phyloP scores from a whole-genome alignment of 2,329 filamentous ascomycete genomes.

The Claviceps capensis region DNA sequence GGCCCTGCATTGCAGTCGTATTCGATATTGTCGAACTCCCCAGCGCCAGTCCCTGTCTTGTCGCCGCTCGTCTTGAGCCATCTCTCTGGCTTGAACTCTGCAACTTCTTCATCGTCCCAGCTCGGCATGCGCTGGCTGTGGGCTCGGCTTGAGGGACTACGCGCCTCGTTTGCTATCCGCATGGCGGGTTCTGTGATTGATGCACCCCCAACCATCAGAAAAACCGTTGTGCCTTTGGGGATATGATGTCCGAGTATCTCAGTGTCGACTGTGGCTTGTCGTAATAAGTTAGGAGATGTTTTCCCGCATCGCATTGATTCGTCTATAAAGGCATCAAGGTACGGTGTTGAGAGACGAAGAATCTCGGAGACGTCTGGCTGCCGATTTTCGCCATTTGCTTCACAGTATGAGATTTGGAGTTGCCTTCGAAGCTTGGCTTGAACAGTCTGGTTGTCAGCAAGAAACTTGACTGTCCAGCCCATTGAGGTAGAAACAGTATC shows the following conservation, averaged over 20 bases:
- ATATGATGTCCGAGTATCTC: constrained; percentile 18
- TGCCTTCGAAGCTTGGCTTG: constrained; percentile 10
- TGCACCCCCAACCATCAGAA: constrained; percentile 12
- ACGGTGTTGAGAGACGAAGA: constrained; percentile 9
- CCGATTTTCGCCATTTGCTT: constrained; percentile 10
- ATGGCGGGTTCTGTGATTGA: constrained; percentile 2
- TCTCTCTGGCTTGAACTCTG: constrained; percentile 20
- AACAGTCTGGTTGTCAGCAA: constrained; percentile 1
- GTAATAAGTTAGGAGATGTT: constrained; percentile 13
- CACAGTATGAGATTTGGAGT: constrained; percentile 7
- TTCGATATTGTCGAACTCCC: neutral
- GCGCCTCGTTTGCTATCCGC: constrained; percentile 5
- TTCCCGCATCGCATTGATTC: constrained; percentile 19
- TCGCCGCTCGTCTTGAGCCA: constrained; percentile 17
- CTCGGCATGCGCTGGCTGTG: constrained; percentile 10
- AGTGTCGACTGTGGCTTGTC: constrained; percentile 18
- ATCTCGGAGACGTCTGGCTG: constrained; percentile 17
- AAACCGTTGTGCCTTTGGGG: constrained; percentile 20
- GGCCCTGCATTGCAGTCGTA: neutral
- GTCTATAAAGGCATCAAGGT: constrained; percentile 24
- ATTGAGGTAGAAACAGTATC: constrained; percentile 5
- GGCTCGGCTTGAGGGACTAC: constrained; percentile 9
- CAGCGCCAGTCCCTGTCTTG: neutral
- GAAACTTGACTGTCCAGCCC: constrained; percentile 1
- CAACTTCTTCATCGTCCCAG: constrained; percentile 13